Evolutionary conservation across 768 basidiomycete genomes (phyloP).

Genomic region (Lenzites betulinus): DNA sequence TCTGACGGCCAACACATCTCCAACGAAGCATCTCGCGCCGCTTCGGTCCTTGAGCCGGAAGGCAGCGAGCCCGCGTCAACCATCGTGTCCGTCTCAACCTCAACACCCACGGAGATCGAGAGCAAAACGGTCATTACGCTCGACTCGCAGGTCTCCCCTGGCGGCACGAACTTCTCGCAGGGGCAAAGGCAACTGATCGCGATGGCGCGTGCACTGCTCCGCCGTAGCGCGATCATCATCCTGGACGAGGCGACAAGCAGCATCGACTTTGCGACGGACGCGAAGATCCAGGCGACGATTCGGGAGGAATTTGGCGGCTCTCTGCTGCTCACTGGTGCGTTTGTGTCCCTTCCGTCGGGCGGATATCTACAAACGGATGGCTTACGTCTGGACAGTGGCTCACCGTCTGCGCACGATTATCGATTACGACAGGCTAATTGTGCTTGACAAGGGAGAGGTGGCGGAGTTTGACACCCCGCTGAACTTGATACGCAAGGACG

Average conservation of each 20-base stretch:
- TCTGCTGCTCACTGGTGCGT: constrained; percentile 69
- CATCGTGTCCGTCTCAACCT: constrained; percentile 30
- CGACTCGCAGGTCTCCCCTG: constrained; percentile 79
- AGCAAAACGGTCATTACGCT: constrained; percentile 59
- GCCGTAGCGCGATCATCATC: constrained; percentile 72
- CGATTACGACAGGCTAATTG: constrained; percentile 78
- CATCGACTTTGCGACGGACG: constrained; percentile 85
- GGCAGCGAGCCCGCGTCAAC: constrained; percentile 32
- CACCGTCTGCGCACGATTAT: constrained; percentile 78
- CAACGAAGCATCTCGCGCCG: constrained; percentile 46
- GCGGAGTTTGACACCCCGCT: constrained; percentile 55
- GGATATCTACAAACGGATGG: too few relatives aligned
- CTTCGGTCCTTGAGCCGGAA: constrained; percentile 42
- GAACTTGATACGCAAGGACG: constrained; percentile 47
- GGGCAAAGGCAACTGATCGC: constrained; percentile 89
- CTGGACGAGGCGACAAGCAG: constrained; percentile 86
- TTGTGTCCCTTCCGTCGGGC: neutral
- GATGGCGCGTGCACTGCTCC: constrained; percentile 79
- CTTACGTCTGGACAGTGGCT: constrained; percentile 53
- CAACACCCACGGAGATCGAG: constrained; percentile 56
- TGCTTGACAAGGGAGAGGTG: constrained; percentile 66
- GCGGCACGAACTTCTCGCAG: constrained; percentile 90
- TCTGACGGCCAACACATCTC: constrained; percentile 50
- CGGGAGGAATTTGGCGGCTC: constrained; percentile 81
- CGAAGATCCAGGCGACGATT: constrained; percentile 88